phyloP scores from a whole-genome alignment of 306 rosid genomes.

The Coriaria nepalensis region DNA sequence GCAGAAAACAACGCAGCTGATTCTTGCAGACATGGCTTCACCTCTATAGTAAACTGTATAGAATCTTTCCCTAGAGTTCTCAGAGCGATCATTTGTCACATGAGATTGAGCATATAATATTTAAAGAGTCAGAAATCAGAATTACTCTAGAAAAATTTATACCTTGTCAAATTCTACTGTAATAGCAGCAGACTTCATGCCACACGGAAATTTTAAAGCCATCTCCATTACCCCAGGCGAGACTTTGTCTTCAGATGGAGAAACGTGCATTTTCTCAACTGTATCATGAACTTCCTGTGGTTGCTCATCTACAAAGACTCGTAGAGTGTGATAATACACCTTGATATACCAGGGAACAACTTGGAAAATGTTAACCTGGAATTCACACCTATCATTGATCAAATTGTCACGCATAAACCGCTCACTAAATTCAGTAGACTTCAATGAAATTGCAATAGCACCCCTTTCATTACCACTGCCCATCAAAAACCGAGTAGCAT shows the following conservation, averaged over 20 bases:
- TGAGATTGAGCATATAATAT: background rate
- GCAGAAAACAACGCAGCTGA: too few species aligned
- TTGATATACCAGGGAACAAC: slow-evolving; percentile 96
- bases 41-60: too few species aligned
- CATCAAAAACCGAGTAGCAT: slow-evolving; percentile 72
- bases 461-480: slow-evolving; percentile 98
- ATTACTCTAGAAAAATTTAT: background rate
- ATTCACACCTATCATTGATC: slow-evolving; percentile 39
- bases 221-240: slow-evolving; percentile 81
- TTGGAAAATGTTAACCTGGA: slow-evolving; percentile 74
- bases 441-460: slow-evolving; percentile 73
- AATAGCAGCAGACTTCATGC: slow-evolving; percentile 52
- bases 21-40: too few species aligned
- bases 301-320: slow-evolving; percentile 45
- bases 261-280: slow-evolving; percentile 65
- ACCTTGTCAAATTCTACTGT: slow-evolving; percentile 85
- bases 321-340: slow-evolving; percentile 76
- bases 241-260: slow-evolving; percentile 87
- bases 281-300: slow-evolving; percentile 35
- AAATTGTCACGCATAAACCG: slow-evolving; percentile 17
- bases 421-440: slow-evolving; percentile 42
- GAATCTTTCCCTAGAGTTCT: too few species aligned
- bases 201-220: slow-evolving; percentile 70
- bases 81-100: background rate
- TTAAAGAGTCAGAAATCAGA: background rate